Percentiles rank a stretch among this genome's conserved stretches.
phyloP scores from a whole-genome alignment of 352 stramenopile species.

The Pythium angustatum region DNA sequence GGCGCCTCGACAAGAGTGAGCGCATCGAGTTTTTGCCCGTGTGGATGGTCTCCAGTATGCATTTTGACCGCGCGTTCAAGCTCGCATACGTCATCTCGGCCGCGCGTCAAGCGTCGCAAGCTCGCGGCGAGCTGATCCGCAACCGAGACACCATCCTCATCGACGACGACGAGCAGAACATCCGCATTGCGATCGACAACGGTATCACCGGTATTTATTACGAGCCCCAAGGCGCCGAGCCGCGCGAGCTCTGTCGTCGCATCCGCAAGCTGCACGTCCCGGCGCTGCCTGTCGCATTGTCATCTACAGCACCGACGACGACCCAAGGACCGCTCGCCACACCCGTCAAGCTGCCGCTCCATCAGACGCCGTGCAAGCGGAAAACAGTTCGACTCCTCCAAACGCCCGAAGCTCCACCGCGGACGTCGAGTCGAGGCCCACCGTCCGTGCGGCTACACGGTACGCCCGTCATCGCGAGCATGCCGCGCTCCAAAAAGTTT shows the following conservation, averaged over 20 bases:
- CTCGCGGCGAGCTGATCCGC: slow-evolving; percentile 34
- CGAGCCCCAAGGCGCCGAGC: slow-evolving; percentile 47
- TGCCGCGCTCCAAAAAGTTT: slow-evolving; percentile 40
- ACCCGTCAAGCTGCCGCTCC: slow-evolving; percentile 9
- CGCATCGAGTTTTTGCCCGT: slow-evolving; percentile 49
- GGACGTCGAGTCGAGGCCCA: slow-evolving; percentile 10
- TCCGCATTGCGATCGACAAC: slow-evolving; percentile 72
- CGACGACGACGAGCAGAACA: slow-evolving; percentile 77
- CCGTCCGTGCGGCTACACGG: slow-evolving; percentile 20
- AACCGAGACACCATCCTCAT: slow-evolving; percentile 77
- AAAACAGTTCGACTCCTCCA: slow-evolving; percentile 25
- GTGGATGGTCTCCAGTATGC: slow-evolving; percentile 52
- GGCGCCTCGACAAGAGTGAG: slow-evolving; percentile 52
- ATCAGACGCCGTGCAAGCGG: slow-evolving; percentile 27
- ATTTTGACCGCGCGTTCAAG: slow-evolving; percentile 72
- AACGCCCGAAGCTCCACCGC: slow-evolving; percentile 15
- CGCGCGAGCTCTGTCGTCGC: slow-evolving; percentile 43
- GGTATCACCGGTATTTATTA: slow-evolving; percentile 76
- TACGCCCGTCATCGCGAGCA: slow-evolving; percentile 21
- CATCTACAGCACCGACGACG: not conserved
- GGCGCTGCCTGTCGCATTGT: not conserved
- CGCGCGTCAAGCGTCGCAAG: slow-evolving; percentile 42
- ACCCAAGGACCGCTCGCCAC: not conserved
- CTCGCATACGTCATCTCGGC: slow-evolving; percentile 76
- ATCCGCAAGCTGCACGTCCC: slow-evolving; percentile 38